Evolutionary conservation across 108 stramenopile genomes (phyloP), one percentile per base, ranked within the genome.

Genomic region (Nitzschia sp.): DNA sequence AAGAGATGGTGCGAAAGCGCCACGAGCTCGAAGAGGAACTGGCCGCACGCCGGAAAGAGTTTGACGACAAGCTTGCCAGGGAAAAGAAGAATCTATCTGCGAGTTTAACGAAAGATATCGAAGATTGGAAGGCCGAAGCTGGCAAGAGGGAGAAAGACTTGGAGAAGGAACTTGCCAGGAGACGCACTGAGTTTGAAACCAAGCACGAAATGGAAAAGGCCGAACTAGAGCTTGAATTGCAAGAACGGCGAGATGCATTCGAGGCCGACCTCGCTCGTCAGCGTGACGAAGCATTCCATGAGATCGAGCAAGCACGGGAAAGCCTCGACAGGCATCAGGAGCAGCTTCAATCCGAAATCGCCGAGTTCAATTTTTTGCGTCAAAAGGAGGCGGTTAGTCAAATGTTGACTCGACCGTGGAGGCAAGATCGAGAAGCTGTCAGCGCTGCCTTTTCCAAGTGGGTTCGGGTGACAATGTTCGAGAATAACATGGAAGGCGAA

Each of bases 371-470:
- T 19, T 36, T 29, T n/a, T 32, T 58, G 34, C 78, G 62, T 45
- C 68, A 70, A 47, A 30, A 46, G 64, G 79, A 51, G 58, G 68
- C 79, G 21, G 31, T 80, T 68, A 53, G 18, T 17, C 46, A 30
- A 3, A n/a, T 75, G 21, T 24, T 80, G 34, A 36, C 57, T 9
- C 28, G 66, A 18, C 79, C 68, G 3, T 71, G 70, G 70, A 61
- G 74, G 23, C 70, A 81, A 48, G 80, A 81, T 18, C 70, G 60
- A 47, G 80, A 81, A 47, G 70, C 65, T n/a, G 54, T 81, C 23
- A 75, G 73, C 36, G 80, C 80, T 2, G 74, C 80, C 15, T 81
- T 75, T 72, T 81, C 80, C 31, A 81, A 81, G 30, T 81, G 80
- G 80, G 70, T 75, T 9, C 69, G 80, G 18, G 74, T 71, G 2